Evolutionary conservation across 495 filamentous ascomycete genomes (phyloP).

Genomic region (Tuber indicum): DNA sequence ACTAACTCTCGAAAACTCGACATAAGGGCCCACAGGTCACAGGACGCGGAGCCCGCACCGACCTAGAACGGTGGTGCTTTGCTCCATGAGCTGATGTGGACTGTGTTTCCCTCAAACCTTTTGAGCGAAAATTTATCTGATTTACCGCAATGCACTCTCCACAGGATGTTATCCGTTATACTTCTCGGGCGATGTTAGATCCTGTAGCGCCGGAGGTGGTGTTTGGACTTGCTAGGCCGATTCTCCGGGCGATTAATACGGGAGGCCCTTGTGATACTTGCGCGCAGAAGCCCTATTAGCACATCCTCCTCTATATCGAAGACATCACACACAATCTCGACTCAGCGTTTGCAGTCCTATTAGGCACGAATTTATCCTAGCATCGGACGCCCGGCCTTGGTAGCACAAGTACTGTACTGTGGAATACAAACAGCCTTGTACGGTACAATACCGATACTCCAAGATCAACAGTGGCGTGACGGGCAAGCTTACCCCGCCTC

Average conservation of each 20-base stretch:
- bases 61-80: neutral
- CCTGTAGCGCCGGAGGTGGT: neutral
- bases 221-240: neutral
- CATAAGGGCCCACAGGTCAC: neutral
- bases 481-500: neutral
- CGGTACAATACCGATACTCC: neutral
- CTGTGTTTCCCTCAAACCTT: neutral
- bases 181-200: neutral
- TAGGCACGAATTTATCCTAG: neutral
- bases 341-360: neutral
- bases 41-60: neutral
- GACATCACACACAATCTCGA: neutral
- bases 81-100: neutral
- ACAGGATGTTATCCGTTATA: neutral
- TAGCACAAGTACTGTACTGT: slow-evolving; percentile 1
- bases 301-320: neutral
- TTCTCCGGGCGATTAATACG: neutral
- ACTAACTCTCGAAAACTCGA: neutral
- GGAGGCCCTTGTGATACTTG: neutral
- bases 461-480: neutral
- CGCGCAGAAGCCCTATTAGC: neutral
- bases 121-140: neutral
- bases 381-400: neutral
- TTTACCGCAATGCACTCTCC: neutral
- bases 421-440: neutral